phyloP scores from a whole-genome alignment of 108 stramenopile genomes.

The Cyclotella baltica region DNA sequence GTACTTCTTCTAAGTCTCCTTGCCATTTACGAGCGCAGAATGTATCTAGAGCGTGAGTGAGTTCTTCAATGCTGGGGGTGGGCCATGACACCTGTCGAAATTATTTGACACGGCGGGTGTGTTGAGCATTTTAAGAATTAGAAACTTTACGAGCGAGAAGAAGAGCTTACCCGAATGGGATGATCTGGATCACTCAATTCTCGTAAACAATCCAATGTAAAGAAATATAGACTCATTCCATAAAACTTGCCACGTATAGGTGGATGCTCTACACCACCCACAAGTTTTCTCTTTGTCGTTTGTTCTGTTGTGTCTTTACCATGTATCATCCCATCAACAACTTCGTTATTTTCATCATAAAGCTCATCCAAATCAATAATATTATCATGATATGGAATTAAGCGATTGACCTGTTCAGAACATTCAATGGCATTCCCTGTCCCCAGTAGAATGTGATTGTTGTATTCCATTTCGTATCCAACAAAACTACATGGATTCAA shows the following conservation, averaged over 20 bases:
- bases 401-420: constrained; percentile 71
- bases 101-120: background rate
- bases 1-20: constrained; percentile 75
- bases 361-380: constrained; percentile 61
- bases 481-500: constrained; percentile 82
- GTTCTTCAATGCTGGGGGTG: constrained; percentile 80
- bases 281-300: constrained; percentile 50
- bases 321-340: background rate
- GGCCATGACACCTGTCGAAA: constrained; percentile 76
- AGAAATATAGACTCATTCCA: constrained; percentile 94
- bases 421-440: constrained; percentile 81
- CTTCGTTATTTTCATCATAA: constrained; percentile 45
- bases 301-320: background rate
- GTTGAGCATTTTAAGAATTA: background rate
- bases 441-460: constrained; percentile 65
- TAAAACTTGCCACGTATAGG: constrained; percentile 86
- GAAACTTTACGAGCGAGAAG: background rate
- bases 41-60: constrained; percentile 80
- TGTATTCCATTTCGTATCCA: constrained; percentile 69
- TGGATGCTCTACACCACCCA: constrained; percentile 88
- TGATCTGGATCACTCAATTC: constrained; percentile 72
- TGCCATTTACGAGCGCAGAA: constrained; percentile 86
- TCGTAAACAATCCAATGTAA: constrained; percentile 89
- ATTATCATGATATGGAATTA: constrained; percentile 81
- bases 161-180: constrained; percentile 54